A percentile compares a stretch with the other conserved stretches of the same genome.
Evolutionary conservation across 83 land plant species (phyloP).

Genomic region (Picea abies): DNA sequence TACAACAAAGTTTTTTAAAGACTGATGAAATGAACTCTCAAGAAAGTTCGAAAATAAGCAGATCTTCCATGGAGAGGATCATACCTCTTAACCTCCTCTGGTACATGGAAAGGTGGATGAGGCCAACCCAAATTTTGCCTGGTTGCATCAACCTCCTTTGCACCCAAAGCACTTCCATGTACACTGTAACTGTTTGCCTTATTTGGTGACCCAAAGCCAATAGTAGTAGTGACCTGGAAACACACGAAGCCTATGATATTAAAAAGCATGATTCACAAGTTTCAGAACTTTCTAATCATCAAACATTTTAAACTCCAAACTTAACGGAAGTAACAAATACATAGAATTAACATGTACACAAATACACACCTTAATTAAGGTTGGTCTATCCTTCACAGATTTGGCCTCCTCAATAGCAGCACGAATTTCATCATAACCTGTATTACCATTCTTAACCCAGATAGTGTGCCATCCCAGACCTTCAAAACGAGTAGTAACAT

Average conservation of each 20-base stretch:
- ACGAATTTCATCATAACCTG: slow-evolving; percentile 94
- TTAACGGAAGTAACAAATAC: background rate
- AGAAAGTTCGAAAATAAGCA: background rate
- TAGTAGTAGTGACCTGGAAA: slow-evolving; percentile 83
- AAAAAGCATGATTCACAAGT: background rate
- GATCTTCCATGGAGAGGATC: background rate
- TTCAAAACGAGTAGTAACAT: slow-evolving; percentile 77
- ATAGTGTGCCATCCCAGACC: slow-evolving; percentile 98
- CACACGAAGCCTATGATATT: background rate
- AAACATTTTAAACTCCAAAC: background rate
- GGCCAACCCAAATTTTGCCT: slow-evolving; percentile 86
- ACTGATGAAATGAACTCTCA: background rate
- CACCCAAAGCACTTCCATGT: slow-evolving; percentile 90
- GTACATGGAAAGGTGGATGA: slow-evolving; percentile 85
- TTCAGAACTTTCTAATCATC: background rate
- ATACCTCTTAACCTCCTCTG: slow-evolving; percentile 90
- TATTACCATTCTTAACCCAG: slow-evolving; percentile 98
- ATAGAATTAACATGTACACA: background rate
- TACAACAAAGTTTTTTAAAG: background rate
- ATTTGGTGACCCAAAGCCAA: slow-evolving; percentile 95
- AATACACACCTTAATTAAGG: slow-evolving; percentile 86
- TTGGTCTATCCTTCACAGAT: slow-evolving; percentile 95
- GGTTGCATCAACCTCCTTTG: slow-evolving; percentile 94
- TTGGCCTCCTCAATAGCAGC: slow-evolving; percentile 96
- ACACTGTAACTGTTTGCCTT: slow-evolving; percentile 95